Evolutionary conservation across 495 filamentous ascomycete genomes (phyloP).

Genomic region (Hypoxylon lienhwacheense): DNA sequence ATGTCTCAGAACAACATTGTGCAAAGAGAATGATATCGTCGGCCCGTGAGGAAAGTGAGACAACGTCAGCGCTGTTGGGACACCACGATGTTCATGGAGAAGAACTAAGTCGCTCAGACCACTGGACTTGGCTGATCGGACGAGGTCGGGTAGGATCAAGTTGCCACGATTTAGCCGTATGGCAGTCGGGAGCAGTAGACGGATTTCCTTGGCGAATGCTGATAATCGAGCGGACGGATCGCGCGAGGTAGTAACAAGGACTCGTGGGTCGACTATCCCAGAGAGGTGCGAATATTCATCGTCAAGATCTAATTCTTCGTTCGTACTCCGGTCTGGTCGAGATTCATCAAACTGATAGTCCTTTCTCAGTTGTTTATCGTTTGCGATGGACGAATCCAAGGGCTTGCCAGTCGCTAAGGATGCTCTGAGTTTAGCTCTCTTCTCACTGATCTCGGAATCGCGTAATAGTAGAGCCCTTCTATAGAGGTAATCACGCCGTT

Average conservation of each 20-base stretch:
- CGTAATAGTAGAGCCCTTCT: slow-evolving; percentile 67
- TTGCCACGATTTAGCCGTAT: slow-evolving; percentile 93
- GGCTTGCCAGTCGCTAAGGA: slow-evolving; percentile 81
- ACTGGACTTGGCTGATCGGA: slow-evolving; percentile 74
- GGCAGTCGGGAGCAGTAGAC: slow-evolving; percentile 83
- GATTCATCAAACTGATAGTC: slow-evolving; percentile 96
- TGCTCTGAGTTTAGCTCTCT: slow-evolving; percentile 80
- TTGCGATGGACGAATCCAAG: slow-evolving; percentile 81
- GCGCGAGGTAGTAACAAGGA: slow-evolving; percentile 80
- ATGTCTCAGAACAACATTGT: slow-evolving; percentile 91
- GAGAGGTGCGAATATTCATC: slow-evolving; percentile 90
- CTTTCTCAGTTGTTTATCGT: slow-evolving; percentile 80
- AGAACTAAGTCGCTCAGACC: slow-evolving; percentile 83
- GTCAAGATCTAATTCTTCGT: slow-evolving; percentile 78
- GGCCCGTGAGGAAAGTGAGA: slow-evolving; percentile 89
- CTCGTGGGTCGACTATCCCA: slow-evolving; percentile 80
- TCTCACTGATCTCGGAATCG: slow-evolving; percentile 90
- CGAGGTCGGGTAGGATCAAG: slow-evolving; percentile 80
- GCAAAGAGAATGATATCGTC: slow-evolving; percentile 85
- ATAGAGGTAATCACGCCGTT: slow-evolving; percentile 94
- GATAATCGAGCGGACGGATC: slow-evolving; percentile 81
- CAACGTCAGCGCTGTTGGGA: slow-evolving; percentile 83
- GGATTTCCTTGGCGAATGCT: slow-evolving; percentile 94
- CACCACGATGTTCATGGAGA: slow-evolving; percentile 88
- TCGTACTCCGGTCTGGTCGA: slow-evolving; percentile 56